Conservation (phyloP, 805 yeast genomes). For the Ogataea methanolica region DNA sequence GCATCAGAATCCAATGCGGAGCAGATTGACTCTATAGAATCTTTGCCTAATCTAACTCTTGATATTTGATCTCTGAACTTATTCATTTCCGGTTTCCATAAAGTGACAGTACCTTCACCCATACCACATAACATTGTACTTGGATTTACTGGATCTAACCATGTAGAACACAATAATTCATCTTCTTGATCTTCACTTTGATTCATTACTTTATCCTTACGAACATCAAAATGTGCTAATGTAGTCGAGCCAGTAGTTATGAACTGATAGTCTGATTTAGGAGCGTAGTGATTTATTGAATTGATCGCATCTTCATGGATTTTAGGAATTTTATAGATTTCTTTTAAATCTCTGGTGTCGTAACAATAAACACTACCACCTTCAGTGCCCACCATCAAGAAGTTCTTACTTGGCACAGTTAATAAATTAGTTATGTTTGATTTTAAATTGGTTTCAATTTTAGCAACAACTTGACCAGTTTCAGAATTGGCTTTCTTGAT, state of each 20-base stretch:
- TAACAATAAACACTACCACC: constrained; percentile 61
- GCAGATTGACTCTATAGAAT: constrained; percentile 65
- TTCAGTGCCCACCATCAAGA: constrained; percentile 62
- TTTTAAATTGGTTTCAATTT: constrained; percentile 26
- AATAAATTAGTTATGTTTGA: constrained; percentile 37
- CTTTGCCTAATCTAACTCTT: constrained; percentile 60
- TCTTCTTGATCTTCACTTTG: constrained; percentile 90
- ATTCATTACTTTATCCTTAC: constrained; percentile 57
- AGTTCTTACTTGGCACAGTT: constrained; percentile 42
- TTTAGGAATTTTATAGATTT: constrained; percentile 42
- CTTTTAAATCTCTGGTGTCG: constrained; percentile 48
- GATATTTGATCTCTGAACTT: constrained; percentile 72
- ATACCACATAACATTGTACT: constrained; percentile 61
- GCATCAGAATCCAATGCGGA: constrained; percentile 52
- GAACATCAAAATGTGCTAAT: constrained; percentile 68
- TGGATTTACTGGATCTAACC: constrained; percentile 59
- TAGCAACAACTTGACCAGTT: constrained; percentile 72
- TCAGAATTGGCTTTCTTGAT: constrained; percentile 67
- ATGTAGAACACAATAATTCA: constrained; percentile 74
- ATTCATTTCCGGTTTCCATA: constrained; percentile 76
- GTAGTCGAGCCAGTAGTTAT: constrained; percentile 81
- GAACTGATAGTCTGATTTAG: constrained; percentile 71
- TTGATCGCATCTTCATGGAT: constrained; percentile 79
- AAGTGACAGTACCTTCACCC: constrained; percentile 85
- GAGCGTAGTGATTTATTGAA: constrained; percentile 64